Base-by-base conservation (phyloP, 345 rosid genomes). In the Eucalyptus rudis region DNA sequence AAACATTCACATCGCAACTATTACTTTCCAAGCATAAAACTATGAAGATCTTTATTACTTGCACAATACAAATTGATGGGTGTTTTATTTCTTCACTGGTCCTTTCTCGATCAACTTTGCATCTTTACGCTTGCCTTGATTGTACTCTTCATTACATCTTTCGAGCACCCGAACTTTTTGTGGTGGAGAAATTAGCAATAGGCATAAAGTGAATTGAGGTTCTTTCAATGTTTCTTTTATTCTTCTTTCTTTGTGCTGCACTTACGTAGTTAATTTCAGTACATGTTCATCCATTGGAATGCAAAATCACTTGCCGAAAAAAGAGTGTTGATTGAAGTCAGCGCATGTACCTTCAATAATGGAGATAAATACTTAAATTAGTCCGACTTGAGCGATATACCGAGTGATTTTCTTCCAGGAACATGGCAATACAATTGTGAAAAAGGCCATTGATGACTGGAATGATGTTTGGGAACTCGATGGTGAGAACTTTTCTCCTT, bases 381-480 rank as follows among this genome's bases (percentile, higher is more conserved):
- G 56, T 52, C 54, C 56, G 17, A 52, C 1, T 7, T 52, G 8
- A 17, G 56, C 1, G 2, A 7, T 52, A 51, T 51, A 6, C 36
- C 3, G 13, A 56, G 13, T 56, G 62, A 22, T 56, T 58, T 58
- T 22, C n/a, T 58, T 58, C 2, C 27, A 58, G 64, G 64, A 58
- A 58, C 64, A 58, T 58, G 64, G 64, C 0, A 0, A 58, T 58
- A 11, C 64, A 58, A 5, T 58, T 6, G 29, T 58, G 64, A 58
- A 58, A 22, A 58, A 24, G 64, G 64, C 64, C 29, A 0, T 58
- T 58, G n/a, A 0, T 58, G 2, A 58, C 64, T 2, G 1, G 13
- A 58, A 58, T 58, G 3, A 24, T 58, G 64, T 58, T 58, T 2
- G 6, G 64, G 0, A 0, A 1, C 2, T 58, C n/a, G 2, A 22